A percentile compares a stretch with the other conserved stretches of the same genome.
These are phyloP conservation scores for Afroboletus lepidellus DNA, from an alignment of 1,284 basidiomycete genomes.

Conservation along the genomic window DNA sequence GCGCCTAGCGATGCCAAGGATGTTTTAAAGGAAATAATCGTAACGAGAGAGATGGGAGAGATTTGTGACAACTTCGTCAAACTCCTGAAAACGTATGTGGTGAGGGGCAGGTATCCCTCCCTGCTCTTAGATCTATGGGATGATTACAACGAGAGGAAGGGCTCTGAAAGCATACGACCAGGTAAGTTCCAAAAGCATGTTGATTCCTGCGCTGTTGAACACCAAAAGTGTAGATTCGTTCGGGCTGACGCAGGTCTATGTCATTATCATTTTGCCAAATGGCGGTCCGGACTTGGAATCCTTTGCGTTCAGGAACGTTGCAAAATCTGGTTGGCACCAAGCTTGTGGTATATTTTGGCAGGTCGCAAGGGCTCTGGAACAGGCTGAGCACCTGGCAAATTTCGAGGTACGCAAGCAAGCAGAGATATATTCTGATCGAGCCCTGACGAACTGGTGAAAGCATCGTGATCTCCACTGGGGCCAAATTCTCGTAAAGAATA, in stretches of 20 bases:
- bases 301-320: constrained; percentile 56
- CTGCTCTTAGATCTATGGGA: constrained; percentile 85
- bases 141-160: constrained; percentile 65
- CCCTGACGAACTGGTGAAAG: constrained; percentile 41
- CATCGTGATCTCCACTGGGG: constrained; percentile 98
- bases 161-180: constrained; percentile 85
- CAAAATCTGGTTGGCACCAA: constrained; percentile 74
- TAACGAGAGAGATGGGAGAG: constrained; percentile 77
- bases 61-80: constrained; percentile 76
- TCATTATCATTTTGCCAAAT: constrained; percentile 85
- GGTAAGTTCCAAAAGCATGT: constrained; percentile 44
- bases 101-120: constrained; percentile 81
- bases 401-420: constrained; percentile 73
- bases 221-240: constrained; percentile 60
- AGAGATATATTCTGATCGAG: neutral
- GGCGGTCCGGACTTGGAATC: constrained; percentile 89
- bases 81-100: constrained; percentile 80
- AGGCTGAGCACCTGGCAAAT: constrained; percentile 73
- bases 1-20: constrained; percentile 71
- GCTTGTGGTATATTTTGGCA: constrained; percentile 92
- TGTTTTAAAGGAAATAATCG: constrained; percentile 84
- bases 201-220: constrained; percentile 5
- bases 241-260: constrained; percentile 74
- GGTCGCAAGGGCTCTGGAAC: constrained; percentile 70
- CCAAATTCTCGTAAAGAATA: constrained; percentile 83